Evolutionary conservation across 495 filamentous ascomycete genomes (phyloP), one percentile per base, ranked within the genome.

Genomic region (Jackrogersella multiformis): DNA sequence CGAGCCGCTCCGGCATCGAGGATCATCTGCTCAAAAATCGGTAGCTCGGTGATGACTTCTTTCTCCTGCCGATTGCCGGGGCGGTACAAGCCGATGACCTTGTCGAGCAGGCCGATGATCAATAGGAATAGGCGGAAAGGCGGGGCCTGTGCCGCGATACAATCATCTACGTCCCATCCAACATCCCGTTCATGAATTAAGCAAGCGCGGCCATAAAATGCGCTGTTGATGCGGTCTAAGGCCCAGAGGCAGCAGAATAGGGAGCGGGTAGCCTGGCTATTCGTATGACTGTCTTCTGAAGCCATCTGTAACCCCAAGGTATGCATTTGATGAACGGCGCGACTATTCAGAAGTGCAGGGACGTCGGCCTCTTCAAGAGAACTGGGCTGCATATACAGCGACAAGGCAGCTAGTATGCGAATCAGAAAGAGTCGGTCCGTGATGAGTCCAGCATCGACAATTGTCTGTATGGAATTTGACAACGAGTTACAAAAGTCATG

Each of bases 201-300:
- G 41, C 89, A 78, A 1, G 89, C 88, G 4, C 89, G 80, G 23
- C 87, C 89, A 54, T 86, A 85, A 38, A 89, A 86, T 18, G 84
- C 81, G 4, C 85, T 82, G 59, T 88, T 86, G 35, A 90, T 77
- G 36, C 88, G 84, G 69, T 92, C 90, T 6, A 92, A 69, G 9
- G 86, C 84, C 84, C 88, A 91, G 12, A 92, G 64, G 38, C 86
- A 87, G 79, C 87, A 90, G 59, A 91, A 90, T 0, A 91, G 74
- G 9, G 72, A 71, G n/a, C 62, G 72, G 2, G 67, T 71, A 16
- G 69, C 67, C 16, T 75, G 68, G 36, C 54, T 65, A 35, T 69
- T 66, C 5, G 56, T 46, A 15, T 76, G 67, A 1, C 59, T 65
- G 16, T 75, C 73, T 56, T 71, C 72, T 10, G 78, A 74, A 5